phyloP scores from a whole-genome alignment of 345 rosid genomes.

The Citrus australasica region DNA sequence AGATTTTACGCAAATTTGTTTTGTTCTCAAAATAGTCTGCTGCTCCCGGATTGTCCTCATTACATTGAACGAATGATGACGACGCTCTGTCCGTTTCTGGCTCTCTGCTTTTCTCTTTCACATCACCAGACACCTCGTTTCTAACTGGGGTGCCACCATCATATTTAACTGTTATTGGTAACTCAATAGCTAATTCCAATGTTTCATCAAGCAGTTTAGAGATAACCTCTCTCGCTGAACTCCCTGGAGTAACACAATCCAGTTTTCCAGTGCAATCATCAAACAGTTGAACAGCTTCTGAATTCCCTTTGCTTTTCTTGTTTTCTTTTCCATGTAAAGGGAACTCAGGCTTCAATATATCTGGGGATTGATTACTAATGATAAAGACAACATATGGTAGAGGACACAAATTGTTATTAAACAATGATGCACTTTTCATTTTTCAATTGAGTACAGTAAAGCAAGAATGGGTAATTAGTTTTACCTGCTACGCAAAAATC shows the following conservation, averaged over 20 bases:
- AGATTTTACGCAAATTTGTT: constrained; percentile 34
- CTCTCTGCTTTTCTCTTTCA: constrained; percentile 9
- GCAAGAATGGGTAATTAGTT: background rate
- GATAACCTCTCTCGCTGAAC: constrained; percentile 18
- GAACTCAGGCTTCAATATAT: constrained; percentile 26
- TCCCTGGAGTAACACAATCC: constrained; percentile 16
- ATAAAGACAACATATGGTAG: constrained; percentile 1
- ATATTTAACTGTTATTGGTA: constrained; percentile 28
- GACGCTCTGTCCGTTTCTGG: constrained; percentile 1
- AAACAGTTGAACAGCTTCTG: constrained; percentile 19
- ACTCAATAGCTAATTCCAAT: constrained; percentile 28
- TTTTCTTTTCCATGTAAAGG: constrained; percentile 21
- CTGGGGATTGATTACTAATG: constrained; percentile 35
- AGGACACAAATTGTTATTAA: background rate
- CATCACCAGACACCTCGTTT: constrained; percentile 29
- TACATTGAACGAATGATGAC: constrained; percentile 12
- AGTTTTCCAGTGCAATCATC: constrained; percentile 15
- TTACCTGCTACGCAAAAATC: constrained; percentile 47
- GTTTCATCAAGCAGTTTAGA: constrained; percentile 24
- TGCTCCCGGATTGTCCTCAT: constrained; percentile 15
- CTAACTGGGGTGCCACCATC: constrained; percentile 23
- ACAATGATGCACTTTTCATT: background rate
- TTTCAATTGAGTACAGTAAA: background rate
- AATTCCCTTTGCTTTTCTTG: constrained; percentile 20
- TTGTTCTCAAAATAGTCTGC: constrained; percentile 25